Evolutionary conservation across 805 yeast genomes (phyloP), one percentile per base, ranked within the genome.

Genomic region (Candida parachauliodes): DNA sequence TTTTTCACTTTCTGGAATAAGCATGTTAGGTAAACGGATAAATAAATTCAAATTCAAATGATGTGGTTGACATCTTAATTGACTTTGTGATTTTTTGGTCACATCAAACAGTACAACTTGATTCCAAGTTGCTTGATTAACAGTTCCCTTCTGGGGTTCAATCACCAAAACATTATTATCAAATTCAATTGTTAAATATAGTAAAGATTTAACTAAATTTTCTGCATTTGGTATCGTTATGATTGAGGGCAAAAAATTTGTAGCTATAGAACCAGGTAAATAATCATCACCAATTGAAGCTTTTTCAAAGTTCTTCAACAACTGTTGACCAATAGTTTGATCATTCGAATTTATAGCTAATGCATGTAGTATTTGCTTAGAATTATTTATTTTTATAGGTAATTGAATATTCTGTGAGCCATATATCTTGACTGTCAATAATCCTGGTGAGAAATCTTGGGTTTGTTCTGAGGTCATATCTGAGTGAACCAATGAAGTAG

Each of bases 61-160:
- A 45, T 75, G 75, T 38, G 84, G 79, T 26, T 60, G 61, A n/a
- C n/a, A n/a, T n/a, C n/a, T n/a, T 2, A 57, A 54, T 16, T 47
- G 47, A 16, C 31, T 32, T 8, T 40, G 34, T 3, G 29, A 32
- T 18, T 41, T 62, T 34, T 62, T 62, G 28, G 71, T 61, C 16
- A 89, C 94, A 72, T 93, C 99, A 54, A 93, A 93, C 3, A 89
- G 79, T 11, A 95, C 84, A 8, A 88, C 88, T 49, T 85, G 85
- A 59, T 88, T 93, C 79, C 95, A 93, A 12, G 77, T 76, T 1
- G 96, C 91, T 40, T 73, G 68, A 29, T 76, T 75, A 43, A 88
- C 78, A 0, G 95, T 77, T 27, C 96, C 96, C 37, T 84, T 77
- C 20, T 81, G 77, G 2, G 98, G 93, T 48, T 88, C 95, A 35